Evolutionary conservation across 768 basidiomycete species (phyloP), one percentile per base, ranked within the genome.

Genomic region (Psilocybe subaeruginosa): DNA sequence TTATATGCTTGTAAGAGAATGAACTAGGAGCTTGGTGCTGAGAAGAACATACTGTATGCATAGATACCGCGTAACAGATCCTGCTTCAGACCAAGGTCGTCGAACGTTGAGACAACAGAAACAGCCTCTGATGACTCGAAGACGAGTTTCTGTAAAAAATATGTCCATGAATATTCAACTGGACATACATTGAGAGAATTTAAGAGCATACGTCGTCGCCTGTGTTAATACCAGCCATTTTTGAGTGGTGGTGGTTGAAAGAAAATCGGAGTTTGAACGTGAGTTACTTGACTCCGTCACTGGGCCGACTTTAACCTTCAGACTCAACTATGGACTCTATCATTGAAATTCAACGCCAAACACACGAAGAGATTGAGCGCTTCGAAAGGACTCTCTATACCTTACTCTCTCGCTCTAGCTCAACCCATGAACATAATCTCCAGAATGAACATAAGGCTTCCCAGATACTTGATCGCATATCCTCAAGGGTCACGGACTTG

Each of bases 31-130:
- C 1, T 57, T 23, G 14, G 50, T 33, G 19, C 41, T 11, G 55
- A 51, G 37, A 37, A 49, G 33, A 8, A 78, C 87, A 57, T 61
- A 93, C 97, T 97, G 82, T 98, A 99, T 59, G 95, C 97, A 77
- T 99, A 99, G 74, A 99, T 93, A 68, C 97, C 97, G 67, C 97
- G 89, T 59, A 98, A 78, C 56, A 99, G 87, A 76, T 98, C 95
- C 70, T 95, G 92, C 81, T 99, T 99, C 72, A 99, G 78, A 68
- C 90, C 85, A 48, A 95, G 86, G 80, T 94, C 93, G 71, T 94
- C 92, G 71, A 94, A 94, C 5, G 93, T 93, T 50, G 91, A 92
- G 66, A 97, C 85, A 48, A 93, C 92, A 30, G 90, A 89, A 66
- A 97, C 89, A 11, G 92, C 89, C 76, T 97, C 95, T 47, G 94